Percentiles rank a stretch among this genome's conserved stretches.
These are phyloP conservation scores for Boletus rex-veris DNA, from an alignment of 768 basidiomycete genomes.

Conservation along the genomic window DNA sequence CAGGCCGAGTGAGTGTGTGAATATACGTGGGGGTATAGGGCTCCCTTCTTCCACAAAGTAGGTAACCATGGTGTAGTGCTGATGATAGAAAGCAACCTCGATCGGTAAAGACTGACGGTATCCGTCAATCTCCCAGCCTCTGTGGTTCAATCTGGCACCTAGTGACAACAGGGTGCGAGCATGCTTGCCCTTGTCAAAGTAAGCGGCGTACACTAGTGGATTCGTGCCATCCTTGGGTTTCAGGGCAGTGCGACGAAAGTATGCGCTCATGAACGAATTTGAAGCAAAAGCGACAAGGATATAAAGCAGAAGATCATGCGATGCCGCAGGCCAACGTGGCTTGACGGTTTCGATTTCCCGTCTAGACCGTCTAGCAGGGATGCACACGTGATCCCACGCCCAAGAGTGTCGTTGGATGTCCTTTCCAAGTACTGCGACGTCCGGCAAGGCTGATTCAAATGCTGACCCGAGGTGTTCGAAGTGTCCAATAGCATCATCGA, in stretches of 20 bases:
- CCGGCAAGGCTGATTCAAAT: neutral
- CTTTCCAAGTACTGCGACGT: neutral
- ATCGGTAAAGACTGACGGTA: neutral
- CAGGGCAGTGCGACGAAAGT: neutral
- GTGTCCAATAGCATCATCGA: neutral
- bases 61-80: neutral
- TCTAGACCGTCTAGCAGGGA: neutral
- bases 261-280: neutral
- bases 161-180: neutral
- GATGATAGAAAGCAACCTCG: neutral
- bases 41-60: neutral
- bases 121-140: neutral
- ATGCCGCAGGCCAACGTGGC: neutral
- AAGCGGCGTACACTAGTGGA: slow-evolving; percentile 2
- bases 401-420: neutral
- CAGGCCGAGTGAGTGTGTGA: neutral
- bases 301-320: slow-evolving; percentile 1
- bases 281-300: neutral
- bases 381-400: neutral
- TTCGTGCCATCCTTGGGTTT: slow-evolving; percentile 1
- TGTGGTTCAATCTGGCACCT: neutral
- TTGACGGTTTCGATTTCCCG: too few relatives aligned
- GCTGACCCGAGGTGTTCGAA: neutral
- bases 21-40: neutral
- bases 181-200: neutral